A percentile compares a stretch with the other conserved stretches of the same genome.
These are phyloP conservation scores for Papiliotrema laurentii DNA, from an alignment of 1,284 basidiomycete species.

Conservation along the genomic window DNA sequence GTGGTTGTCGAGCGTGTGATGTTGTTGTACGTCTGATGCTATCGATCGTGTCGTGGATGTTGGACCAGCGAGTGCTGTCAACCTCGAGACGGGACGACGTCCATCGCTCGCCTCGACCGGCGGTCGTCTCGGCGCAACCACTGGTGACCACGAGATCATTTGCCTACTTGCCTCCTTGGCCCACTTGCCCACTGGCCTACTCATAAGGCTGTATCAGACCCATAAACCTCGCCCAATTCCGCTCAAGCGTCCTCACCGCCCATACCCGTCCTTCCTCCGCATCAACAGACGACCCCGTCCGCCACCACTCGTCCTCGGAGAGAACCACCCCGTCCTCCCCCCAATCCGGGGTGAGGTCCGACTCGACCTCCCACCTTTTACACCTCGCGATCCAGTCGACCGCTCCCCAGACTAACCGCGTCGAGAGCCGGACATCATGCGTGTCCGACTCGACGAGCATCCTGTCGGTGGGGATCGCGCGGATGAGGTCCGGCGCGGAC, in stretches of 20 bases:
- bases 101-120: too few relatives aligned
- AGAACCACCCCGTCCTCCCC: conserved; percentile 17
- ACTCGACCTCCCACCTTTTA: conserved; percentile 42
- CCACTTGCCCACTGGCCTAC: too few relatives aligned
- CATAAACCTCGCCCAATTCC: conserved; percentile 49
- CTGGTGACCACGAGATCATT: too few relatives aligned
- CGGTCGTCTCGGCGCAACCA: too few relatives aligned
- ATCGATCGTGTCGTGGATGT: too few relatives aligned
- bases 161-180: too few relatives aligned
- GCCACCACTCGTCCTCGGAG: conserved; percentile 1
- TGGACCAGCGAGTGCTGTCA: too few relatives aligned
- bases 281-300: background rate
- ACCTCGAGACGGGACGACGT: too few relatives aligned
- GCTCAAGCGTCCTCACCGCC: conserved; percentile 38
- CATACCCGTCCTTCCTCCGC: conserved; percentile 11
- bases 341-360: too few relatives aligned
- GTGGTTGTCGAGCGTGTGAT: too few relatives aligned
- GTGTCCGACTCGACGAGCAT: conserved; percentile 50
- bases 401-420: conserved; percentile 39
- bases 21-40: too few relatives aligned
- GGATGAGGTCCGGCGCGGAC: conserved; percentile 37
- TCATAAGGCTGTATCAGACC: conserved; percentile 7
- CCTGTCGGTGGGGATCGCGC: conserved; percentile 34
- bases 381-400: conserved; percentile 36
- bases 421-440: conserved; percentile 32